These are phyloP conservation scores for Aspergillus eucalypticola DNA, from an alignment of 2,329 filamentous ascomycete genomes.

Conservation along the genomic window DNA sequence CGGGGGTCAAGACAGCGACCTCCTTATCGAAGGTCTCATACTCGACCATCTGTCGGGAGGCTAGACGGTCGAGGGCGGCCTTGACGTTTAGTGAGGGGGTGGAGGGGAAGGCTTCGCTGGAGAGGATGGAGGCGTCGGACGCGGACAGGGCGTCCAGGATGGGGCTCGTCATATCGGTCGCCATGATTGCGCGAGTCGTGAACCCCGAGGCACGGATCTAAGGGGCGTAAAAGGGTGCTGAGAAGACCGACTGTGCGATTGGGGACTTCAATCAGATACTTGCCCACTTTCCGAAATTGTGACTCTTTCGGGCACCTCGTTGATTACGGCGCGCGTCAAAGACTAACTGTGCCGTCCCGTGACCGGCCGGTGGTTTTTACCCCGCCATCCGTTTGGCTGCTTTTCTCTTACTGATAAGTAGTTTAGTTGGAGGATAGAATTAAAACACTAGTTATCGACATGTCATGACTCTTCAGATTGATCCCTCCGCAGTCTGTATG, in stretches of 20 bases:
- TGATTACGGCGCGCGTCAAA: conserved; percentile 26
- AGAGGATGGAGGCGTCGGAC: conserved; percentile 63
- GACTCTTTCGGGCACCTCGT: conserved; percentile 32
- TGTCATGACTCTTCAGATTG: too few species aligned
- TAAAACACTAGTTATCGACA: too few species aligned
- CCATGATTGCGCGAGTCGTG: conserved; percentile 39
- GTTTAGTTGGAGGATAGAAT: too few species aligned
- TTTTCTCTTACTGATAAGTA: background rate
- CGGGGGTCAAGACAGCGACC: conserved; percentile 71
- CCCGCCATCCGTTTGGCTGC: conserved; percentile 17
- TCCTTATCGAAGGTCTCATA: conserved; percentile 84
- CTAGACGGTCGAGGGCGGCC: conserved; percentile 81
- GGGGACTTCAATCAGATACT: conserved; percentile 18
- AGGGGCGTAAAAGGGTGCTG: conserved; percentile 5
- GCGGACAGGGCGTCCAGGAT: conserved; percentile 67
- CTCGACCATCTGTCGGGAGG: conserved; percentile 79
- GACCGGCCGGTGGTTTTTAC: conserved; percentile 15
- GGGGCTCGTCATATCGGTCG: conserved; percentile 61
- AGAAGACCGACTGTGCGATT: conserved; percentile 8
- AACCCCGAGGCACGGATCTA: conserved; percentile 26
- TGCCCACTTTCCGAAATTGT: conserved; percentile 34
- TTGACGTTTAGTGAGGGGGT: conserved; percentile 71
- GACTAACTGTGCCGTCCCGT: conserved; percentile 27
- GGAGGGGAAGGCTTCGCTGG: conserved; percentile 68
- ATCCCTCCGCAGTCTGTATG: too few species aligned